Base-by-base conservation (phyloP, 352 stramenopile species). In the Globisporangium nodosum region DNA sequence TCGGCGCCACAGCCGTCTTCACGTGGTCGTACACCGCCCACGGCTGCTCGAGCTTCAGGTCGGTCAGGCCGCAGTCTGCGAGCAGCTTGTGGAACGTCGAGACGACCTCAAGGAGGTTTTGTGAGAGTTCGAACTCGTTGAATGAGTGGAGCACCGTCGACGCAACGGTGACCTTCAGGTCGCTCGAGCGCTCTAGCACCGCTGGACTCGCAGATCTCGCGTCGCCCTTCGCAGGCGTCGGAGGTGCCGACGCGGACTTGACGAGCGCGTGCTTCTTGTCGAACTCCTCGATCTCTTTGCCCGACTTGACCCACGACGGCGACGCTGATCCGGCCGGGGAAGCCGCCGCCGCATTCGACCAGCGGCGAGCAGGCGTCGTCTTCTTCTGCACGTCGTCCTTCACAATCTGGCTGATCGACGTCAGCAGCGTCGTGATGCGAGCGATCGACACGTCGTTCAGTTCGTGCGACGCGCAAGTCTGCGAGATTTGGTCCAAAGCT, bases 1-100 rank as follows among this genome's bases (percentile, higher is more conserved):
- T 81, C 54, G 61, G 67, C 45, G 76, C 76, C 11, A 91, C 60
- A 1, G 65, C 66, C 30, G 73, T 62, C 64, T 85, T 87, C 63
- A 91, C 74, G 54, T 85, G 74, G 46, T 78, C 79, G 65, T 90
- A 91, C 54, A 87, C 78, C 35, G 56, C 70, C 68, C 73, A 81
- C 0, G 80, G 80, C 21, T 81, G 71, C 18, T 71, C 61, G 42
- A 84, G 64, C 30, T 79, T 74, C 45, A 80, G 54, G 27, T 81
- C 73, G 27, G 61, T 77, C n/a, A 87, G 54, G 7, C 78, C 78
- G 43, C 73, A 85, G 58, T 87, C 78, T 0, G 54, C 66, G 6
- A 88, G 55, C 30, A 90, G 62, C 52, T 71, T 73, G 46, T 84
- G 78, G 62, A 83, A 88, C 42, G 76, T 69, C 7, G 68, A 60